Evolutionary conservation across 257 asterid genomes (phyloP).

Genomic region (Solanum phureja): DNA sequence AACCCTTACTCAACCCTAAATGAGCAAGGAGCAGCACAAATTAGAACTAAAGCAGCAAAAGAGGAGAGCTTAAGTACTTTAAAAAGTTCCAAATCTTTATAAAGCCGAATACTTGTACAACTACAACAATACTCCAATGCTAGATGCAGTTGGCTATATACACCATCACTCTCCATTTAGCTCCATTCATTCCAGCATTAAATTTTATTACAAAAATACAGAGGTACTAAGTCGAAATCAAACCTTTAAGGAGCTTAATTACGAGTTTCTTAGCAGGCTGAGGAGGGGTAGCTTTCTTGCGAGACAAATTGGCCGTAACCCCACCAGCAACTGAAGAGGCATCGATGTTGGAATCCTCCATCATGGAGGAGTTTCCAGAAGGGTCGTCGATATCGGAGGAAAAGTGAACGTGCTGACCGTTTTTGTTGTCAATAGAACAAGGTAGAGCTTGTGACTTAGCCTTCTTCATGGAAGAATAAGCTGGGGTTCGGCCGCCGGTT

Average conservation of each 20-base stretch:
- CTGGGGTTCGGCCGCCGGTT: slow-evolving; percentile 1
- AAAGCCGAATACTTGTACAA: not conserved
- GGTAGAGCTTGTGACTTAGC: slow-evolving; percentile 25
- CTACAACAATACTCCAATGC: not conserved
- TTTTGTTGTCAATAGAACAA: slow-evolving; percentile 18
- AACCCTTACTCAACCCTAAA: slow-evolving; percentile 3
- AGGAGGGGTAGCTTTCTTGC: slow-evolving; percentile 9
- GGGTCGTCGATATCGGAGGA: slow-evolving; percentile 3
- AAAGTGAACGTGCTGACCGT: slow-evolving; percentile 22
- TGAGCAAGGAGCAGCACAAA: not conserved
- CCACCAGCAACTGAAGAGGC: not conserved
- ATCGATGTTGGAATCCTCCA: not conserved
- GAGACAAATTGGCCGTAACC: slow-evolving; percentile 14
- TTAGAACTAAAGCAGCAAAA: not conserved
- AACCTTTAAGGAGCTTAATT: slow-evolving; percentile 16
- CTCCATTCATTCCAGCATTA: not conserved
- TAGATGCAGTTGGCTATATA: not conserved
- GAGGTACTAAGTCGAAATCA: not conserved
- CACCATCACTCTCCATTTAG: not conserved
- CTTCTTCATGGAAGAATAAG: slow-evolving; percentile 28
- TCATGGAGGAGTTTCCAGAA: not conserved
- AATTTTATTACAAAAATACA: not conserved
- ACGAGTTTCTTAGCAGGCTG: slow-evolving; percentile 14
- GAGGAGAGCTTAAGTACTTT: not conserved
- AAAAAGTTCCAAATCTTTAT: not conserved